Percentiles rank a stretch among this genome's conserved stretches.
Evolutionary conservation across 495 filamentous ascomycete species (phyloP).

Genomic region (Glarea lozoyensis): DNA sequence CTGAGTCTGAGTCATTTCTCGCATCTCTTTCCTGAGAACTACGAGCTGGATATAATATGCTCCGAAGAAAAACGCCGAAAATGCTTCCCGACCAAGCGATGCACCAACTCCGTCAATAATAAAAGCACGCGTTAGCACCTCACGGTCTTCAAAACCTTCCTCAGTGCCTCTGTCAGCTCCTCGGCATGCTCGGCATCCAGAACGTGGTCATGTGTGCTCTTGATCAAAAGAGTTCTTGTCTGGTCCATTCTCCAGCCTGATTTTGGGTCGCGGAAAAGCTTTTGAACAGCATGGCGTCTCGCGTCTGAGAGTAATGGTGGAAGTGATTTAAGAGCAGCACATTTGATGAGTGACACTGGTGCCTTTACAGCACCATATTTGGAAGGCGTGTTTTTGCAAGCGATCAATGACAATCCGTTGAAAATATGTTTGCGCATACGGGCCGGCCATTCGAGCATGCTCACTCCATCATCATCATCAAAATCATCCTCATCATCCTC

Average conservation of each 20-base stretch:
- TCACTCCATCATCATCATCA: background rate
- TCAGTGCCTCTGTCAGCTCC: background rate
- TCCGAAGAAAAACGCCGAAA: background rate
- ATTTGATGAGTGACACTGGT: background rate
- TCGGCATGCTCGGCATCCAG: background rate
- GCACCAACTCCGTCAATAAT: background rate
- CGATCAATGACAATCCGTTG: background rate
- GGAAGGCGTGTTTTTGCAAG: background rate
- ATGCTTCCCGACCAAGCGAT: background rate
- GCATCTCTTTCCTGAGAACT: too few relatives aligned
- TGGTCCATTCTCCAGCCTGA: background rate
- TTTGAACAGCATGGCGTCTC: background rate
- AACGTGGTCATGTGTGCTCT: background rate
- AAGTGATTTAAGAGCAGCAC: background rate
- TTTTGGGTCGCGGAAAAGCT: background rate
- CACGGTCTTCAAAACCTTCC: background rate
- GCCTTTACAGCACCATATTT: background rate
- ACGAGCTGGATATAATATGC: too few relatives aligned
- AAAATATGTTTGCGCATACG: background rate
- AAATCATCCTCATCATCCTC: background rate
- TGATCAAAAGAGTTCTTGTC: background rate
- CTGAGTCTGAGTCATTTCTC: too few relatives aligned
- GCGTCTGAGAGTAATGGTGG: background rate
- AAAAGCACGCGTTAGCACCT: background rate
- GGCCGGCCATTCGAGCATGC: background rate